Percentiles rank a stretch among this genome's conserved stretches.
Conservation (phyloP, 495 filamentous ascomycete genomes). For the Penicillium crystallinum region DNA sequence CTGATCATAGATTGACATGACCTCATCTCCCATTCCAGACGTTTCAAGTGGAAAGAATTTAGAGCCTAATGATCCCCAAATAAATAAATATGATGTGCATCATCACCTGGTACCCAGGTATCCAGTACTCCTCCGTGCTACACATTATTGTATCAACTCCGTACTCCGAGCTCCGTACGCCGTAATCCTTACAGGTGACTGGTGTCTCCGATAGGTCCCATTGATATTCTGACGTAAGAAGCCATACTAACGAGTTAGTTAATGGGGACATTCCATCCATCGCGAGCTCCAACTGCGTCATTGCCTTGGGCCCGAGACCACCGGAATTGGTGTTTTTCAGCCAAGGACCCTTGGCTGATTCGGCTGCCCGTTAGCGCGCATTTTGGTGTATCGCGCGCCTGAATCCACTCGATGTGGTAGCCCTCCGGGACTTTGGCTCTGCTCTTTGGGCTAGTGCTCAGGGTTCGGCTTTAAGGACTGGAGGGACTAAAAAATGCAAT, state of each 20-base stretch:
- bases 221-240: not conserved
- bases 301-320: not conserved
- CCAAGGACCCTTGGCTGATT: slow-evolving; percentile 3
- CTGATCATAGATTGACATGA: not conserved
- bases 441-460: not conserved
- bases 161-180: too few species aligned
- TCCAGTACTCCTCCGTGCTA: too few species aligned
- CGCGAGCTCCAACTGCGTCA: not conserved
- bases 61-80: not conserved
- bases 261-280: not conserved
- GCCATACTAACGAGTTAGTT: too few species aligned
- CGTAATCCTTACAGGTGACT: not conserved
- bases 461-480: not conserved
- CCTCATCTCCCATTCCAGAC: slow-evolving; percentile 5
- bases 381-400: not conserved
- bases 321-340: not conserved
- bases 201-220: not conserved
- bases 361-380: not conserved
- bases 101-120: too few species aligned
- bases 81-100: too few species aligned
- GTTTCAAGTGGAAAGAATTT: not conserved
- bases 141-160: too few species aligned
- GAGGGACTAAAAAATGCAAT: not conserved
- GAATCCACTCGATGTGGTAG: not conserved
- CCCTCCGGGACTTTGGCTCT: not conserved